phyloP scores from a whole-genome alignment of 2,329 filamentous ascomycete species.

The Aureobasidium sp. region DNA sequence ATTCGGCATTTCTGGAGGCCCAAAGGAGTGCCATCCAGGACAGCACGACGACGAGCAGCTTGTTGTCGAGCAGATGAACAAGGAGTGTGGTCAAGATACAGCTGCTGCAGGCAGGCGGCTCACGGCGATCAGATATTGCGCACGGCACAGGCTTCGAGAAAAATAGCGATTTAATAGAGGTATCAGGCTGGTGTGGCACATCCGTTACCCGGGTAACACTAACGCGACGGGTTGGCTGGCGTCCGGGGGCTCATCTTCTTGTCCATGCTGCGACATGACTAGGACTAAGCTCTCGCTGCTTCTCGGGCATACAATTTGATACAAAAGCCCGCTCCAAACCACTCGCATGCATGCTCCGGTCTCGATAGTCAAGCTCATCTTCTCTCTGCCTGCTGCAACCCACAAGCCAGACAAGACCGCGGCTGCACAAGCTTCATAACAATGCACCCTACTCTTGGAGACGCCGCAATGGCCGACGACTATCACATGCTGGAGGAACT shows the following conservation, averaged over 20 bases:
- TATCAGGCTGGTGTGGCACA: background rate
- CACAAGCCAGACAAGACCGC: background rate
- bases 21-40: background rate
- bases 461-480: conserved; percentile 58
- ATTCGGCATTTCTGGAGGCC: conserved; percentile 4
- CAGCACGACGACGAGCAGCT: background rate
- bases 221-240: background rate
- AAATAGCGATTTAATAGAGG: background rate
- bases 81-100: background rate
- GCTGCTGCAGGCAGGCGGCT: background rate
- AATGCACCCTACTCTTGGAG: conserved; percentile 15
- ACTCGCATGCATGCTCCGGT: conserved; percentile 2
- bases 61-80: background rate
- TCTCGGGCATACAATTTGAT: background rate
- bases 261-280: background rate
- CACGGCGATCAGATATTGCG: background rate
- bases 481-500: conserved; percentile 96
- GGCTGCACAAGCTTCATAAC: background rate
- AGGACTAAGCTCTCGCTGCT: background rate
- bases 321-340: background rate
- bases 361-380: background rate
- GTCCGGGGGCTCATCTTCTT: background rate
- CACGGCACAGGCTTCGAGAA: background rate
- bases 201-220: background rate
- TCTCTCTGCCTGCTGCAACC: background rate